Evolutionary conservation across 331 rosid species (phyloP), one percentile per base, ranked within the genome.

Genomic region (Acacia concinna): DNA sequence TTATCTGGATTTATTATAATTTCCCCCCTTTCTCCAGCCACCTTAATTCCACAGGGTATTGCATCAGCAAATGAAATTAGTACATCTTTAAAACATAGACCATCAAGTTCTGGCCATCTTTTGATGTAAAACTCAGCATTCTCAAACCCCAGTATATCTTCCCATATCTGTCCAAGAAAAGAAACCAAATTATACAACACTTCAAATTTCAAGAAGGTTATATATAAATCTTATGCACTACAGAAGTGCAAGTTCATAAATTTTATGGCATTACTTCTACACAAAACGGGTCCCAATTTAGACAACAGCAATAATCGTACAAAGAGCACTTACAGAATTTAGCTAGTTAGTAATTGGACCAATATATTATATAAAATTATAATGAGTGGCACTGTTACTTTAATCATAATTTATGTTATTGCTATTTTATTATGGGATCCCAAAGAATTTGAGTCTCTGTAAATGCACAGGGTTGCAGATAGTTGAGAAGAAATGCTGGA

Each of bases 91-190:
- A 95, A 95, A 77, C 81, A 62, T 56, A 79, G 88, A 82, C 88
- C 96, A 77, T 91, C 94, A 83, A 93, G 28, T 78, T 87, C 88
- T 84, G 94, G 93, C 99, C 99, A 95, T 87, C 90, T 89, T 85
- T 91, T 88, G 89, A 93, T 93, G 90, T 95, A 95, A 89, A 95
- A 95, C 84, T 95, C 99, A 7, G 97, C 97, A 86, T 95, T 95
- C 92, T 95, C 99, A 86, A 95, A 95, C 21, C 99, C 99, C 89
- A 95, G 85, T 74, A 95, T 85, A 81, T 95, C 99, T 89, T 95
- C 99, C 99, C 99, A 95, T 88, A 95, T 93, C 99, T 95, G 86
- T 79, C 76, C 84, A 87, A 84, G 68, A 86, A 76, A 86, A 30
- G 67, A 46, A 81, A 82, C 68, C 62, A 82, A 77, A 63, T 32